A percentile compares a stretch with the other conserved stretches of the same genome.
These are phyloP conservation scores for Xylaria sp. DNA, from an alignment of 2,329 filamentous ascomycete genomes.

Conservation along the genomic window DNA sequence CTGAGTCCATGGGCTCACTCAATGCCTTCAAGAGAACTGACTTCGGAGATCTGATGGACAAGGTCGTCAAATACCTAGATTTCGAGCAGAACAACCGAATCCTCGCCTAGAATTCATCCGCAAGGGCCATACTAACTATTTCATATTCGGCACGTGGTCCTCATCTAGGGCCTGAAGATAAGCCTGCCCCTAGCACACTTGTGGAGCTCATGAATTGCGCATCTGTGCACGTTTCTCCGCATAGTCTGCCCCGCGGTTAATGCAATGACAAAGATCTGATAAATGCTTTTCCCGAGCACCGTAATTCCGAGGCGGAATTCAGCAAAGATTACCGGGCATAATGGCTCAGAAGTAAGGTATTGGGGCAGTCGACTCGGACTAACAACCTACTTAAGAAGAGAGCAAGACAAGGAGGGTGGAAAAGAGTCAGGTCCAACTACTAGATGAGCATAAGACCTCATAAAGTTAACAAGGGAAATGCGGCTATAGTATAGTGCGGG, in stretches of 20 bases:
- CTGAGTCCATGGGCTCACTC: too few relatives aligned
- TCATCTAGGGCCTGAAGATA: background rate
- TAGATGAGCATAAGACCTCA: too few relatives aligned
- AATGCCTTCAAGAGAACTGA: too few relatives aligned
- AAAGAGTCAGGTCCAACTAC: too few relatives aligned
- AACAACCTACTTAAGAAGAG: background rate
- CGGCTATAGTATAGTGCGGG: too few relatives aligned
- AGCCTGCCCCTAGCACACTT: background rate
- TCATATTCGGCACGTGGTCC: background rate
- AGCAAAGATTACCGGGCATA: too few relatives aligned
- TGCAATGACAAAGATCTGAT: background rate
- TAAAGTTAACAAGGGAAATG: too few relatives aligned
- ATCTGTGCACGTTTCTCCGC: background rate
- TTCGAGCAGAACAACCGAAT: too few relatives aligned
- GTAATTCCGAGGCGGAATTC: background rate
- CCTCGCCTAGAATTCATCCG: background rate
- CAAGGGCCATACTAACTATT: background rate
- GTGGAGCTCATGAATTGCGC: background rate
- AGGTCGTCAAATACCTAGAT: too few relatives aligned
- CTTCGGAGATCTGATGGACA: too few relatives aligned
- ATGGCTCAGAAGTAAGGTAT: too few relatives aligned
- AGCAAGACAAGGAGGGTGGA: background rate
- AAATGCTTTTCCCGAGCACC: background rate
- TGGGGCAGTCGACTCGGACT: too few relatives aligned
- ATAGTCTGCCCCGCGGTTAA: background rate